These are phyloP conservation scores for Lojkania enalia DNA, from an alignment of 2,329 filamentous ascomycete genomes.

Conservation along the genomic window DNA sequence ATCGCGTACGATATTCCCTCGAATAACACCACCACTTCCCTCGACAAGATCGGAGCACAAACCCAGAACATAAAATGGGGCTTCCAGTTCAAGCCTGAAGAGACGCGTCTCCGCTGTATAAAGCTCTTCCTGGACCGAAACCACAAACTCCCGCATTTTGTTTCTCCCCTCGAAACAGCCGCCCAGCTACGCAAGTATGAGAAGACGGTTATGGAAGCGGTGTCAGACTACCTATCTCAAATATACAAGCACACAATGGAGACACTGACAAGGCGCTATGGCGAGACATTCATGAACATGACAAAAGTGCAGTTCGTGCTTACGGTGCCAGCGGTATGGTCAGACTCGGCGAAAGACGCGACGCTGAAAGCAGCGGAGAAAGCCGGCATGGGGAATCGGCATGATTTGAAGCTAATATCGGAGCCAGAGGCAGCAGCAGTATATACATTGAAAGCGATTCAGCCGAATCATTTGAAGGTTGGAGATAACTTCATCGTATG, in stretches of 20 bases:
- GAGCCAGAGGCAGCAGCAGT: slow-evolving; percentile 79
- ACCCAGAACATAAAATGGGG: slow-evolving; percentile 66
- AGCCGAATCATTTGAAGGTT: slow-evolving; percentile 71
- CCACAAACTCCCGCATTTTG: slow-evolving; percentile 79
- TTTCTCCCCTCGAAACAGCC: slow-evolving; percentile 75
- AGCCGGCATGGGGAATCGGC: slow-evolving; percentile 73
- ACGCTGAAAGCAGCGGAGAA: slow-evolving; percentile 76
- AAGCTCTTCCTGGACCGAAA: slow-evolving; percentile 82
- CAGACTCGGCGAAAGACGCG: slow-evolving; percentile 81
- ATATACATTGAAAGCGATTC: slow-evolving; percentile 77
- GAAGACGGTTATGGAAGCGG: slow-evolving; percentile 78
- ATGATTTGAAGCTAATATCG: slow-evolving; percentile 76
- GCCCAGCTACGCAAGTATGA: slow-evolving; percentile 73
- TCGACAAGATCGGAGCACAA: slow-evolving; percentile 25
- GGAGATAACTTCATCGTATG: slow-evolving; percentile 65
- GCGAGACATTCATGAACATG: slow-evolving; percentile 75
- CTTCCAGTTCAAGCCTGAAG: slow-evolving; percentile 79
- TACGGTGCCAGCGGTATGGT: slow-evolving; percentile 78
- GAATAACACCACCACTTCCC: slow-evolving; percentile 20
- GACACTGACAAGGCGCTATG: slow-evolving; percentile 72
- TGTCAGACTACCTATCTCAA: slow-evolving; percentile 77
- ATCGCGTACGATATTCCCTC: slow-evolving; percentile 57
- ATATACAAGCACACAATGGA: slow-evolving; percentile 79
- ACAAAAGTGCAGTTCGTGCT: slow-evolving; percentile 79
- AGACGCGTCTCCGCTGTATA: slow-evolving; percentile 76